Percentiles rank a stretch among this genome's conserved stretches.
Evolutionary conservation across 1,139 yeast genomes (phyloP).

Genomic region (Yamadazyma buinensis): DNA sequence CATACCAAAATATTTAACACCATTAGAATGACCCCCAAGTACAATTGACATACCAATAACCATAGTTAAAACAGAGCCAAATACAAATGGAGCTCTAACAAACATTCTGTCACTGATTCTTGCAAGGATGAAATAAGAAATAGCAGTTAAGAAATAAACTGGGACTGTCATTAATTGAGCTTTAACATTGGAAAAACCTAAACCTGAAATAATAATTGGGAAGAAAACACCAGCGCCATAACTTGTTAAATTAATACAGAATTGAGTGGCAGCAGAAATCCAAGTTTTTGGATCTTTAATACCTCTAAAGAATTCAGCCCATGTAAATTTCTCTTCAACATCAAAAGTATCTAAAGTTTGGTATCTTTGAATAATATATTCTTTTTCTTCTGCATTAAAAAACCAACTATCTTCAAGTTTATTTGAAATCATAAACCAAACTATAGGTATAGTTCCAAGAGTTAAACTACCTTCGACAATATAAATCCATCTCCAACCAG

Average conservation of each 20-base stretch:
- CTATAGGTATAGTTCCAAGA: constrained; percentile 22
- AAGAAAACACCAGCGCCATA: constrained; percentile 4
- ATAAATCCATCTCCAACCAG: constrained; percentile 33
- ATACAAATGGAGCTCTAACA: constrained; percentile 2
- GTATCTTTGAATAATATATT: constrained; percentile 12
- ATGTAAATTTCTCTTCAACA: constrained; percentile 1
- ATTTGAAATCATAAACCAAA: constrained; percentile 22
- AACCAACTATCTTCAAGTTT: constrained; percentile 25
- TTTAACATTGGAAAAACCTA: constrained; percentile 1
- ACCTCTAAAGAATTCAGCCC: neutral
- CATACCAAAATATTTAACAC: constrained; percentile 2
- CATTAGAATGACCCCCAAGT: neutral
- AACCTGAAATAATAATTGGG: constrained; percentile 4
- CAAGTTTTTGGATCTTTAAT: constrained; percentile 3
- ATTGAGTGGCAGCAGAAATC: constrained; percentile 2
- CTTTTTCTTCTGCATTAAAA: constrained; percentile 21
- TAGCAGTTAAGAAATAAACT: constrained; percentile 2
- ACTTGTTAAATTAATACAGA: constrained; percentile 2
- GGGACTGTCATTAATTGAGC: constrained; percentile 5
- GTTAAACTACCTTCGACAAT: constrained; percentile 30
- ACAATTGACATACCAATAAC: constrained; percentile 1
- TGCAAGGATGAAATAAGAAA: constrained; percentile 2
- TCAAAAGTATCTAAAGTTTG: constrained; percentile 1
- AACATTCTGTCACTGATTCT: constrained; percentile 1
- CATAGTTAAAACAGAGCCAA: neutral